Percentiles rank a stretch among this genome's conserved stretches.
Conservation (phyloP, 345 rosid species). For the Acer yangbiense region DNA sequence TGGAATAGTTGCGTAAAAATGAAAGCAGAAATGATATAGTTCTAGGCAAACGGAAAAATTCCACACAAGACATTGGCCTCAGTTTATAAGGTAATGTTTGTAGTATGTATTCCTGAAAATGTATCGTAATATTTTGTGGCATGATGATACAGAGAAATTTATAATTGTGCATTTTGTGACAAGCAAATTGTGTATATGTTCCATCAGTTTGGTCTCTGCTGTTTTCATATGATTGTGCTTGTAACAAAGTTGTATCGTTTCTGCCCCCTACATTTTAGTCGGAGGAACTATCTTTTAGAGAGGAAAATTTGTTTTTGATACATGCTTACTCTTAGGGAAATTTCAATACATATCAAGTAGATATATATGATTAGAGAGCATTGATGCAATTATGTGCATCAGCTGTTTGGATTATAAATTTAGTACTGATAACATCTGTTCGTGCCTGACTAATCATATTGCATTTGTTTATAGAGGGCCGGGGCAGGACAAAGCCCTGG, state of each 20-base stretch:
- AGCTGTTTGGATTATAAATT: too few species aligned
- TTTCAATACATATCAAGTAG: neutral
- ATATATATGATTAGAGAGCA: too few species aligned
- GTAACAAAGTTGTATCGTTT: neutral
- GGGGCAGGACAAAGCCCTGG: too few species aligned
- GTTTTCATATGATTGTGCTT: neutral
- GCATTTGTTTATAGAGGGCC: too few species aligned
- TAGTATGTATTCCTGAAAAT: slow-evolving; percentile 11
- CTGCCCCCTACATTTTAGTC: neutral
- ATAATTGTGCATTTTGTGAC: slow-evolving; percentile 5
- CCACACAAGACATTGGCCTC: slow-evolving; percentile 15
- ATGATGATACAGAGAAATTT: slow-evolving; percentile 17
- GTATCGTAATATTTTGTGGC: slow-evolving; percentile 16
- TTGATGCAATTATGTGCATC: too few species aligned
- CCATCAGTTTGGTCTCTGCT: neutral
- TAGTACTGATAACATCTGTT: too few species aligned
- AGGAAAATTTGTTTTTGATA: neutral
- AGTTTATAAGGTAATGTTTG: slow-evolving; percentile 26
- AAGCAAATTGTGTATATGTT: neutral
- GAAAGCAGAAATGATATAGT: slow-evolving; percentile 20
- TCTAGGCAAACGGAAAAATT: slow-evolving; percentile 10
- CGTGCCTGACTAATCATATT: too few species aligned
- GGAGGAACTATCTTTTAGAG: neutral
- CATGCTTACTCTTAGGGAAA: neutral
- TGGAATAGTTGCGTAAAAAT: slow-evolving; percentile 50